A percentile compares a stretch with the other conserved stretches of the same genome.
phyloP scores from a whole-genome alignment of 331 rosid species.

The Spiraea crenata region DNA sequence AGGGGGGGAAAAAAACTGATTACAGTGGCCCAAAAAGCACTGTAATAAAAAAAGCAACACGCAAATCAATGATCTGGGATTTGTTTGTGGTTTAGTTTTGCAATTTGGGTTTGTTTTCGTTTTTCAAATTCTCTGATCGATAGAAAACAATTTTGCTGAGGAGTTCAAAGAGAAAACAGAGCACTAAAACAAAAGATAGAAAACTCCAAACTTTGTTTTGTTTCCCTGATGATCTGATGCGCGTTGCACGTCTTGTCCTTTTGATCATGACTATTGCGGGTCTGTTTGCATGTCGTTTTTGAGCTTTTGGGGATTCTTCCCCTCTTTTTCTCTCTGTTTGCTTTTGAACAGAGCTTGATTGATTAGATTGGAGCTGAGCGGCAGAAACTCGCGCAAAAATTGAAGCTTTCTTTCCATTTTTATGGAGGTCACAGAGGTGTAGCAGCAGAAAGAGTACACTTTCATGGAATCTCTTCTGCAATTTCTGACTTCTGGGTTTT shows the following conservation, averaged over 20 bases:
- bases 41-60: no score
- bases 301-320: conserved; percentile 39
- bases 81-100: conserved; percentile 10
- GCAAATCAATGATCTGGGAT: neutral
- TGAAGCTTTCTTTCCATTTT: neutral
- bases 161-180: conserved; percentile 25
- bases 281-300: conserved; percentile 52
- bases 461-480: conserved; percentile 30
- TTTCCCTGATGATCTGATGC: conserved; percentile 34
- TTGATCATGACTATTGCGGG: conserved; percentile 53
- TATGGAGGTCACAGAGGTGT: conserved; percentile 38
- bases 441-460: conserved; percentile 10
- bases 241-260: conserved; percentile 57
- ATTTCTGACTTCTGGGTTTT: conserved; percentile 29
- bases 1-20: no score
- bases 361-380: conserved; percentile 14
- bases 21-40: no score
- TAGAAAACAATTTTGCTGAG: conserved; percentile 23
- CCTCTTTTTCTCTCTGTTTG: neutral
- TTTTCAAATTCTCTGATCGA: conserved; percentile 6
- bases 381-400: conserved; percentile 56
- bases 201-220: conserved; percentile 40
- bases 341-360: neutral
- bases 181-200: conserved; percentile 38
- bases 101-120: conserved; percentile 14